phyloP scores from a whole-genome alignment of 495 filamentous ascomycete genomes.

The Lepraria neglecta region DNA sequence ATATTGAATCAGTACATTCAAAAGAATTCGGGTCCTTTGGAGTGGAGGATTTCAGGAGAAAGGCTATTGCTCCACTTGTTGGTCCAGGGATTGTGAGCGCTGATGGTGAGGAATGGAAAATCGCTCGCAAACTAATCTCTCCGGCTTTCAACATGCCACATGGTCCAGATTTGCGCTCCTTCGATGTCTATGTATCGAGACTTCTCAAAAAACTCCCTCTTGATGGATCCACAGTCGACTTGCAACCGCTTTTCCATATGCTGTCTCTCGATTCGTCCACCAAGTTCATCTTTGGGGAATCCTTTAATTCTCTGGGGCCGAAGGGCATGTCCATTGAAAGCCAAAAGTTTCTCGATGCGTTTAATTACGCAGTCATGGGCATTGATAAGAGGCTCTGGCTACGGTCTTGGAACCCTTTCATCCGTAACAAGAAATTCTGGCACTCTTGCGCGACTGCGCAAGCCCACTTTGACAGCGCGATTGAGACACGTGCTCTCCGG shows the following conservation, averaged over 20 bases:
- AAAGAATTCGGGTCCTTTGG: constrained; percentile 16
- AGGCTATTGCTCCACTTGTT: constrained; percentile 8
- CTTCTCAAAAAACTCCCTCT: constrained; percentile 43
- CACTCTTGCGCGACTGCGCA: background rate
- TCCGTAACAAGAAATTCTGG: background rate
- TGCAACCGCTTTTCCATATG: constrained; percentile 53
- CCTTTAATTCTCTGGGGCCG: constrained; percentile 38
- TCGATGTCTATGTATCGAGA: constrained; percentile 39
- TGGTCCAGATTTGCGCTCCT: constrained; percentile 2
- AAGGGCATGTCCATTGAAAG: constrained; percentile 28
- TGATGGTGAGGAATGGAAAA: constrained; percentile 12
- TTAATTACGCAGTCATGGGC: constrained; percentile 37
- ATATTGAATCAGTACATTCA: constrained; percentile 8
- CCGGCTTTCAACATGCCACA: constrained; percentile 8
- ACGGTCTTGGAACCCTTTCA: constrained; percentile 10
- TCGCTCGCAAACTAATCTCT: constrained; percentile 4
- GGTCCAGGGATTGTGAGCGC: constrained; percentile 14
- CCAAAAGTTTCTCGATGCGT: constrained; percentile 36
- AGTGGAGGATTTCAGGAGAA: constrained; percentile 7
- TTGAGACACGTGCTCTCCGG: constrained; percentile 1
- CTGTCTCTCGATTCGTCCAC: constrained; percentile 60
- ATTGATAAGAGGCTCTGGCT: constrained; percentile 30
- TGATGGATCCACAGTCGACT: constrained; percentile 46
- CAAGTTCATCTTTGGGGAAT: constrained; percentile 58
- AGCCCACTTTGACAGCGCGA: constrained; percentile 15